A percentile compares a stretch with the other conserved stretches of the same genome.
Conservation (phyloP, 73 alveolate species). For the Paramecium caudatum region DNA sequence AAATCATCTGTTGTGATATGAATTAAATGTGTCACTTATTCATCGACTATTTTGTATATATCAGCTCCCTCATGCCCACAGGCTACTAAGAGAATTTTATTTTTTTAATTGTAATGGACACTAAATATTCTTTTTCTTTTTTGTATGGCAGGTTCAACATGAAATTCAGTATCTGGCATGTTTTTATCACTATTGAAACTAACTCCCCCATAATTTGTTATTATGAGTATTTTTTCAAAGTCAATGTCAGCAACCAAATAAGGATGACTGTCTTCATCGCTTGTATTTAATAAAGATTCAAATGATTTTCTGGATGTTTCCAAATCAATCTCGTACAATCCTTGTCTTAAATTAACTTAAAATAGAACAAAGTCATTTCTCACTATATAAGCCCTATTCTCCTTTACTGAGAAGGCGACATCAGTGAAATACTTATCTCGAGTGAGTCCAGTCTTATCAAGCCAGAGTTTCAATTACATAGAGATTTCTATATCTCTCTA, state of each 20-base stretch:
- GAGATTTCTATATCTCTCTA: constrained; percentile 24
- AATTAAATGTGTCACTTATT: background rate
- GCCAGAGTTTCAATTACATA: constrained; percentile 45
- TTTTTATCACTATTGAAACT: background rate
- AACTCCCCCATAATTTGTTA: constrained; percentile 40
- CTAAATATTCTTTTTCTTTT: background rate
- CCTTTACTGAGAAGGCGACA: constrained; percentile 29
- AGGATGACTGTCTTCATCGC: constrained; percentile 3
- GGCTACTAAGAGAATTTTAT: constrained; percentile 8
- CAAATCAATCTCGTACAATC: background rate
- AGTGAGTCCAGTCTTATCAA: background rate
- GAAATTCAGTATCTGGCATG: background rate
- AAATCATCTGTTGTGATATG: background rate
- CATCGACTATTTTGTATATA: background rate
- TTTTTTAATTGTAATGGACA: constrained; percentile 3
- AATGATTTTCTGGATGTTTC: background rate
- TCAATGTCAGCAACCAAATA: background rate
- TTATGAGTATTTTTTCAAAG: background rate
- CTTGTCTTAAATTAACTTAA: background rate
- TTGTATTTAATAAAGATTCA: background rate
- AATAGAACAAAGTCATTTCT: constrained; percentile 40
- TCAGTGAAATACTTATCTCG: constrained; percentile 51
- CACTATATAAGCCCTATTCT: constrained; percentile 3
- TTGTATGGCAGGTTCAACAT: background rate
- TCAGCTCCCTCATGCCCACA: constrained; percentile 52